phyloP scores from a whole-genome alignment of 495 filamentous ascomycete species.

The Penicillium lividum region DNA sequence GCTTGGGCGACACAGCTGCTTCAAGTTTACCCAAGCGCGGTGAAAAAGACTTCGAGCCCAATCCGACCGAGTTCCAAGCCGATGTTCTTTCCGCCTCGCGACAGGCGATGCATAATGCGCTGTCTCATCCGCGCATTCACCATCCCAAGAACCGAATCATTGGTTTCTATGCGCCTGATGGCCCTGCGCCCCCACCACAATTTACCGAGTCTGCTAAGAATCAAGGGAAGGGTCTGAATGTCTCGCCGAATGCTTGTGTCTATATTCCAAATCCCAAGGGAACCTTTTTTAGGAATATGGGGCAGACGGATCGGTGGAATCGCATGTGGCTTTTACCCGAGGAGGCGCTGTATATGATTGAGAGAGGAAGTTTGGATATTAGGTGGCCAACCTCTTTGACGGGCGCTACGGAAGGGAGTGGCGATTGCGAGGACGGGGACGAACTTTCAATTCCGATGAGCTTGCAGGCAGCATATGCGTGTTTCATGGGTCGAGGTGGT shows the following conservation, averaged over 20 bases:
- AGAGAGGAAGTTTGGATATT: constrained; percentile 82
- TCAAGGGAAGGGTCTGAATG: constrained; percentile 20
- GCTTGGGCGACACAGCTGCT: constrained; percentile 36
- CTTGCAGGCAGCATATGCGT: constrained; percentile 84
- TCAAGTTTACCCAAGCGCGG: constrained; percentile 70
- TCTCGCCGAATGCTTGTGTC: constrained; percentile 43
- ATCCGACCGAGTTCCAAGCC: constrained; percentile 80
- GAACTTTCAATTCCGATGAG: constrained; percentile 79
- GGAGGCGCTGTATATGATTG: constrained; percentile 85
- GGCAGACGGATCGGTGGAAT: constrained; percentile 55
- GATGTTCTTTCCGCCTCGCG: constrained; percentile 74
- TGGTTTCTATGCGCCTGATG: constrained; percentile 52
- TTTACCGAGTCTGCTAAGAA: constrained; percentile 12
- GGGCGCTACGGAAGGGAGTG: constrained; percentile 27
- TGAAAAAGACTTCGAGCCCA: constrained; percentile 95
- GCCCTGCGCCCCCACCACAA: constrained; percentile 29
- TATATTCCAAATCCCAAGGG: constrained; percentile 50
- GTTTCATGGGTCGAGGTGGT: constrained; percentile 66
- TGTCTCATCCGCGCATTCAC: constrained; percentile 71
- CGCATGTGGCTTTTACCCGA: constrained; percentile 85
- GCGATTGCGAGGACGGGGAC: constrained; percentile 19
- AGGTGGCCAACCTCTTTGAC: constrained; percentile 65
- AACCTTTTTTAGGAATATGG: constrained; percentile 57
- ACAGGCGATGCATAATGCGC: constrained; percentile 86
- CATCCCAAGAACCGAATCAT: constrained; percentile 52